Base-by-base conservation (phyloP, 805 yeast species). In the Grigorovia yakushimaensis region DNA sequence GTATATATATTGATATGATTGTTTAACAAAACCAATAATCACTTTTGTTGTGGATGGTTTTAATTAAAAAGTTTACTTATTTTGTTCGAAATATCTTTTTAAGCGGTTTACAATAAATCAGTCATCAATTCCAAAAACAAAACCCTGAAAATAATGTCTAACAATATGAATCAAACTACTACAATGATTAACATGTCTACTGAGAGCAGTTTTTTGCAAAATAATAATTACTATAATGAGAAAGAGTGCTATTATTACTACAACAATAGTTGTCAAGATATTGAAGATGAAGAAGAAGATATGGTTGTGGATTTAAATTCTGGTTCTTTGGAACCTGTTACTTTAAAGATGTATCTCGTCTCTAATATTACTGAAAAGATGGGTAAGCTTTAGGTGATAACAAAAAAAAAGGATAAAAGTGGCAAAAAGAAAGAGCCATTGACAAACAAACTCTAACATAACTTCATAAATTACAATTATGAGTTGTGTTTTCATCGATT, bases 261-360 rank as follows among this genome's bases (percentile, higher is more conserved):
- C 11, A 30, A 30, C 11, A 37, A 11, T 19, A 36, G 21, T 23
- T 21, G 42, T 6, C 20, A 21, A 13, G 41, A 41, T 19, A 21
- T 33, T n/a, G 46, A 44, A 6, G 44, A 43, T 8, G 57, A 54
- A 5, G 51, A 46, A 2, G 66, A 63, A 18, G 67, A 63, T 46
- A 42, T 58, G 48, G 48, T 63, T 30, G 67, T 63, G 15, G 67
- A 63, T 47, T 48, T 63, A 27, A 56, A 47, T 43, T 51, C 64
- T 0, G 66, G 67, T 5, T 58, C 64, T 5, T 44, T 61, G 22
- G 54, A 52, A 18, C 59, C 67, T 1, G 36, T 30, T 30, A 30
- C 10, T 10, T 30, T 30, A 30, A 30, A 30, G 11, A 30, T 30
- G 58, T 46, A 45, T 20, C 45, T 56, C 36, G 53, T 63, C 54